A percentile compares a stretch with the other conserved stretches of the same genome.
These are phyloP conservation scores for Luffa acutangula DNA, from an alignment of 306 rosid genomes.

Conservation along the genomic window DNA sequence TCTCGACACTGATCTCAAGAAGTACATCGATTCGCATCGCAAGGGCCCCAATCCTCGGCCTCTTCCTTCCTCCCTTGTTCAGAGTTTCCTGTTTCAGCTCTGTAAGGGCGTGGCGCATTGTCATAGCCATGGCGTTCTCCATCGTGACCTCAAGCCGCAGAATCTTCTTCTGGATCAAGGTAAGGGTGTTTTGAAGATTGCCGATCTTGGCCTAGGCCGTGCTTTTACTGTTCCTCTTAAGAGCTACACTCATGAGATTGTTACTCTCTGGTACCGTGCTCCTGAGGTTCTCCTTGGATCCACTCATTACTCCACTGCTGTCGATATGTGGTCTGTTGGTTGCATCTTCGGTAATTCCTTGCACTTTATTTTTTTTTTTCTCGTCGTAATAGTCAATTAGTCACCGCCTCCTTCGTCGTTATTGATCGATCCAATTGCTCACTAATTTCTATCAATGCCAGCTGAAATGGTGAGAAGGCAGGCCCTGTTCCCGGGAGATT, in stretches of 20 bases:
- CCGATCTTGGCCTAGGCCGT: constrained; percentile 82
- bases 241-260: constrained; percentile 94
- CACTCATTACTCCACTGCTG: constrained; percentile 80
- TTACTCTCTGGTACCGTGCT: constrained; percentile 92
- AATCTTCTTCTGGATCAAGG: constrained; percentile 71
- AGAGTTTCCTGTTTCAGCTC: constrained; percentile 79
- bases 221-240: constrained; percentile 93
- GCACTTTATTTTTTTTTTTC: neutral
- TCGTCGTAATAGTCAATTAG: neutral
- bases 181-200: constrained; percentile 73
- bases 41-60: constrained; percentile 53
- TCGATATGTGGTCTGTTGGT: constrained; percentile 97
- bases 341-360: constrained; percentile 59
- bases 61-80: constrained; percentile 35
- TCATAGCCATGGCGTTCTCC: constrained; percentile 88
- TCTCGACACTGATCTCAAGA: constrained; percentile 87
- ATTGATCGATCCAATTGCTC: neutral
- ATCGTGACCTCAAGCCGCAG: constrained; percentile 90
- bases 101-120: constrained; percentile 94
- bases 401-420: neutral
- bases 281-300: constrained; percentile 93
- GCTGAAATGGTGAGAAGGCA: constrained; percentile 93
- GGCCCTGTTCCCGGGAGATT: constrained; percentile 85
- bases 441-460: constrained; percentile 5
- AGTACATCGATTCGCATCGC: constrained; percentile 77